phyloP scores from a whole-genome alignment of 2,329 filamentous ascomycete genomes.

The Curvularia hawaiiensis region DNA sequence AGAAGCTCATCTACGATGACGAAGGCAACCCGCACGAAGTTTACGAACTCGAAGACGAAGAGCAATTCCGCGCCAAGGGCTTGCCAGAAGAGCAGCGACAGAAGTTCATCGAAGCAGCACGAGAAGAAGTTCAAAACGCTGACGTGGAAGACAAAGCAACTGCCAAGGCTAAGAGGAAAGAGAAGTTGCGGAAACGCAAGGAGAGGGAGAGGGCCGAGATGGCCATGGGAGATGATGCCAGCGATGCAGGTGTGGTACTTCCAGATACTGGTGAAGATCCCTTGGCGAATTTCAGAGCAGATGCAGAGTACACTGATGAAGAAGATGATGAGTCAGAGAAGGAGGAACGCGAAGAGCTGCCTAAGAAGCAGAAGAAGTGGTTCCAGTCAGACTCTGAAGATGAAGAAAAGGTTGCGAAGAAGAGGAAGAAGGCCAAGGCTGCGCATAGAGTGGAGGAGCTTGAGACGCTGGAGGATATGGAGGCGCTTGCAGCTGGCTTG shows the following conservation, averaged over 20 bases:
- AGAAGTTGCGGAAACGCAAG: constrained; percentile 77
- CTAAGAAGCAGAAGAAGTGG: constrained; percentile 78
- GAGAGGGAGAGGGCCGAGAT: constrained; percentile 63
- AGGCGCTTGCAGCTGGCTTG: constrained; percentile 75
- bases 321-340: constrained; percentile 39
- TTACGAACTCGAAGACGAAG: constrained; percentile 88
- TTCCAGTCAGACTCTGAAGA: constrained; percentile 70
- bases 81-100: constrained; percentile 75
- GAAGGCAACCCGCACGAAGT: constrained; percentile 83
- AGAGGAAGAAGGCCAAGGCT: constrained; percentile 56
- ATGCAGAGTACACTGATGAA: constrained; percentile 46
- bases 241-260: constrained; percentile 32
- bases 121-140: constrained; percentile 70
- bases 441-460: constrained; percentile 70
- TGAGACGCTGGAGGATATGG: constrained; percentile 79
- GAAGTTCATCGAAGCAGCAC: constrained; percentile 78
- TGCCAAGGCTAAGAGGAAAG: constrained; percentile 76
- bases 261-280: constrained; percentile 45
- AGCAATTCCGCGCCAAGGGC: constrained; percentile 76
- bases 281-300: constrained; percentile 51
- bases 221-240: constrained; percentile 24
- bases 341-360: constrained; percentile 52
- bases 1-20: constrained; percentile 89
- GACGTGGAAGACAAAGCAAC: constrained; percentile 84
- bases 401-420: constrained; percentile 48